Base-by-base conservation (phyloP, 306 rosid species). In the Pachyrhizus erosus region DNA sequence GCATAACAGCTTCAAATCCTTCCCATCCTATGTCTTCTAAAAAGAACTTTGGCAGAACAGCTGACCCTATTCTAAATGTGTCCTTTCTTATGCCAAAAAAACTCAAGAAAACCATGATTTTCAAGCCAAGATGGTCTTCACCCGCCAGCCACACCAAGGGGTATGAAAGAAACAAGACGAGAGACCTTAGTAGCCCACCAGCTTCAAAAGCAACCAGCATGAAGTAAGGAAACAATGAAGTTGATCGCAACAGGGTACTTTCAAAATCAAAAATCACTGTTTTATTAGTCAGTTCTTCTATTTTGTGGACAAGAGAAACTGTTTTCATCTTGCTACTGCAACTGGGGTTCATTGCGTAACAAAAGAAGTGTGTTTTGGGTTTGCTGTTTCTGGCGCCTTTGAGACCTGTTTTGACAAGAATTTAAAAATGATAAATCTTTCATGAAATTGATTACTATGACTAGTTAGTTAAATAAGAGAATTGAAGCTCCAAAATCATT, bases 141-240 rank as follows among this genome's bases (percentile, higher is more conserved):
- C 94, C 90, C 26, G 81, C 66, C 26, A 91, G 34, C 81, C 89
- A 79, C 12, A 91, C 86, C 33, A 91, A 70, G 79, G 96, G 96
- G 83, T 89, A 88, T 21, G 84, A 69, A 13, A 90, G 86, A 37
- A 91, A 79, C 84, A 93, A 66, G 67, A 87, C 24, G 13, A 91
- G 76, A 43, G 88, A 82, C 65, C 97, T 86, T 13, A 87, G 20
- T 5, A 89, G 18, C 24, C 96, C 92, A 15, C 96, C 91, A 40
- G 89, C 97, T 80, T 93, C 97, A 78, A 91, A 86, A 51, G 97
- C 93, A 78, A 90, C 92, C 13, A 93, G 86, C 94, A 91, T 83
- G 89, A 93, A 93, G 80, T 91, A 93, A 34, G 97, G 91, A 33
- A 93, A 91, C 20, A 87, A 17, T 0, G 94, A 88, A 68, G 84